A percentile compares a stretch with the other conserved stretches of the same genome.
phyloP scores from a whole-genome alignment of 192 early-diverging fungal species.

The Radiomyces spectabilis region DNA sequence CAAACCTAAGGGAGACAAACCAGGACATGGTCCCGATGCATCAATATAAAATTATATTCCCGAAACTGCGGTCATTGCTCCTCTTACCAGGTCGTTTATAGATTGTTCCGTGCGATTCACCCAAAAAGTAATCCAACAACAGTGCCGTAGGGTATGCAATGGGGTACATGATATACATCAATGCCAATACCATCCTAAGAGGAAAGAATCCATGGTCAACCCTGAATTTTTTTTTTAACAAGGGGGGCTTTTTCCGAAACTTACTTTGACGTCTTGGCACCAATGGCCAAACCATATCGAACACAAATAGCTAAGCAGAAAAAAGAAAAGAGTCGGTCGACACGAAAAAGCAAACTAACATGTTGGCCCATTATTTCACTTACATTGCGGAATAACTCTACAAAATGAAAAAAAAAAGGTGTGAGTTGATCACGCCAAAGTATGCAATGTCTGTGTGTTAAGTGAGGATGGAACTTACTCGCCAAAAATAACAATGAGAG shows the following conservation, averaged over 20 bases:
- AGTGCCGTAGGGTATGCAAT: slow-evolving; percentile 83
- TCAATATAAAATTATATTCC: neutral
- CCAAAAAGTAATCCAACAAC: slow-evolving; percentile 82
- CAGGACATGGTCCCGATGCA: neutral
- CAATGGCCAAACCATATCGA: slow-evolving; percentile 85
- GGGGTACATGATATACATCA: slow-evolving; percentile 66
- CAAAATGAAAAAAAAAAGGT: neutral
- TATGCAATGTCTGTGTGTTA: neutral
- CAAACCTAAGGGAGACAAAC: slow-evolving; percentile 35
- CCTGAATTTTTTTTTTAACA: neutral
- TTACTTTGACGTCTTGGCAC: slow-evolving; percentile 73
- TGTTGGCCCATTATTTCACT: neutral
- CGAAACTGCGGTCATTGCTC: too few species aligned
- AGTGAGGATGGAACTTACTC: slow-evolving; percentile 47
- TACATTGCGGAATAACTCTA: slow-evolving; percentile 74
- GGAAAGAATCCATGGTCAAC: slow-evolving; percentile 30
- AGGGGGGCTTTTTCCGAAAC: slow-evolving; percentile 2
- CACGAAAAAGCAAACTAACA: neutral
- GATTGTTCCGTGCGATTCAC: slow-evolving; percentile 81
- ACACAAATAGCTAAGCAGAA: slow-evolving; percentile 68
- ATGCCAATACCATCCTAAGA: slow-evolving; percentile 46
- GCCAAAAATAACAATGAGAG: slow-evolving; percentile 90
- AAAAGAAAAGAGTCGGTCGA: neutral
- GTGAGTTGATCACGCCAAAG: too few species aligned
- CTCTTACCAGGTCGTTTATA: slow-evolving; percentile 69